A percentile compares a stretch with the other conserved stretches of the same genome.
phyloP scores from a whole-genome alignment of 2,329 filamentous ascomycete genomes.

The Stachybotrys chartarum region DNA sequence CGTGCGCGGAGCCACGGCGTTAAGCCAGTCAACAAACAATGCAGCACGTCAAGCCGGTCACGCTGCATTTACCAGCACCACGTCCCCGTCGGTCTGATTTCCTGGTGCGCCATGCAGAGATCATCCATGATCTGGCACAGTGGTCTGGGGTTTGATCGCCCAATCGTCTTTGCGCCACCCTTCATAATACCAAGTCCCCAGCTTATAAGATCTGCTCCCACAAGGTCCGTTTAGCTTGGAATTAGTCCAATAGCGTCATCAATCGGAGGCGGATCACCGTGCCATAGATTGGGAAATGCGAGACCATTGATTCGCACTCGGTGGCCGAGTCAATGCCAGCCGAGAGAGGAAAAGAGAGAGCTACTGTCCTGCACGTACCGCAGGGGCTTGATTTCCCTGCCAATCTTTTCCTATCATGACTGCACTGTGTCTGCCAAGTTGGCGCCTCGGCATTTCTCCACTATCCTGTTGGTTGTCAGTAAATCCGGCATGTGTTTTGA shows the following conservation, averaged over 20 bases:
- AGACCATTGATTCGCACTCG: neutral
- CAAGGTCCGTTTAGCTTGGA: neutral
- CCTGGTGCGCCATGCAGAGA: neutral
- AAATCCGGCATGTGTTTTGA: neutral
- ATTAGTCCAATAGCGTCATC: neutral
- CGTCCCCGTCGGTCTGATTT: neutral
- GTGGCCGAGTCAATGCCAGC: too few relatives aligned
- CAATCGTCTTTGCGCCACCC: neutral
- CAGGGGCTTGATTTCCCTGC: too few relatives aligned
- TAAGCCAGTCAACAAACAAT: neutral
- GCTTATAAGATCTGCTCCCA: neutral
- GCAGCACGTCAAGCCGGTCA: neutral
- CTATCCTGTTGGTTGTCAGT: neutral
- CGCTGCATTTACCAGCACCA: too few relatives aligned
- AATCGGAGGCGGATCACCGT: neutral
- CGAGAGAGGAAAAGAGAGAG: too few relatives aligned
- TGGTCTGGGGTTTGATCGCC: neutral
- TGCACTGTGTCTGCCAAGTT: neutral
- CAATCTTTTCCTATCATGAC: too few relatives aligned
- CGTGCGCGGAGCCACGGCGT: neutral
- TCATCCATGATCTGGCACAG: neutral
- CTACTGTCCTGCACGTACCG: too few relatives aligned
- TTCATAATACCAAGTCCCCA: neutral
- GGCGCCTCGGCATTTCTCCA: neutral
- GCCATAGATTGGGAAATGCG: neutral